Evolutionary conservation across 305 asterid species (phyloP), one percentile per base, ranked within the genome.

Genomic region (Fraxinus velutina): DNA sequence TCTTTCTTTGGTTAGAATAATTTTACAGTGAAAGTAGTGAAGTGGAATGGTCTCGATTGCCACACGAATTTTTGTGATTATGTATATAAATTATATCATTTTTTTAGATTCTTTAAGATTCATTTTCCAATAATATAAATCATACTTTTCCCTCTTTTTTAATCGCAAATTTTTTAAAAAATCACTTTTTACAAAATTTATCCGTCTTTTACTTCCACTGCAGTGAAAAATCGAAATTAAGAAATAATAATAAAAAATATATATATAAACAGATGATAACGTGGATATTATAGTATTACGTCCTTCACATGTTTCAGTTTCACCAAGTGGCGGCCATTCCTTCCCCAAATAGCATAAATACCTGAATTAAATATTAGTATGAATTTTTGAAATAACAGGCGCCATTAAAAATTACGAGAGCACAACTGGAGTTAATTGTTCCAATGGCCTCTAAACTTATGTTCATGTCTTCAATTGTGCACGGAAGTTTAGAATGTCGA

Each of bases 271-370:
- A 24, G 34, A 64, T 27, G 3, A 66, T 66, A 12, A 66, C 19
- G 36, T 66, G 36, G 73, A 66, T 66, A 27, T 27, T 75, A 50
- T 27, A 27, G 34, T 12, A 62, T 15, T 68, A 80, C 87, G 50
- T 78, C 83, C 66, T 19, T 55, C 66, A 55, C 29, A 79, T 80
- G 78, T 17, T 55, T 17, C 10, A 55, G 60, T 68, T 60, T 76
- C 85, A 77, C 60, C 85, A 17, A 62, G 33, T 84, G 79, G 84
- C 62, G 81, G 73, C 32, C 57, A 27, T 36, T 7, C 68, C 72
- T 79, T 32, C 50, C 27, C 82, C 83, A 81, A 79, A 22, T 0
- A 71, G 2, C 75, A 78, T 6, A 7, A 22, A 79, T 60, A 21
- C 33, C 42, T 34, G 21, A 80, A 37, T 78, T 15, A 22, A 73